Base-by-base conservation (phyloP, 164 flowering plant genomes). In the Piper longum region DNA sequence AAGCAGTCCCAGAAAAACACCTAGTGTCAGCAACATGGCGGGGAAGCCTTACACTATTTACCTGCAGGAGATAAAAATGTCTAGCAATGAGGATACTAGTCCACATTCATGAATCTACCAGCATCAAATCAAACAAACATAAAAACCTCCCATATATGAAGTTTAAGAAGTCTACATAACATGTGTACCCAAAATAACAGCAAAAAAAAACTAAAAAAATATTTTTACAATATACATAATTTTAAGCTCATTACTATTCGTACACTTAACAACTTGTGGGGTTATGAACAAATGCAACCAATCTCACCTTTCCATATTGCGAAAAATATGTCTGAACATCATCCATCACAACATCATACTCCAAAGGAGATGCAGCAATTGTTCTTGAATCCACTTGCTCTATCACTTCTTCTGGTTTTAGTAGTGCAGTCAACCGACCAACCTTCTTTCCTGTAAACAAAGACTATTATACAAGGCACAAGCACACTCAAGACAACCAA, bases 21-120 rank as follows among this genome's bases (percentile, higher is more conserved):
- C 75, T 85, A 68, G 82, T 91, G 70, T 85, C 88, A 12, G 82
- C 83, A 72, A 86, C 89, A 82, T 84, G 97, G 55, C 86, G 88
- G 61, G 99, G 97, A 59, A 91, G 78, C 76, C 97, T 85, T 62
- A 90, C 83, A 69, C 97, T 85, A 65, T 82, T 85, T 72, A 93
- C 96, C 99, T 93, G 79, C 61, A 78, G 8, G 57, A 66, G 45
- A 19, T 43, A 16, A 64, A 14, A 7, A 26, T 59, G 14, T 42
- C 36, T 36, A 59, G 3, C 43, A 59, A 19, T 59, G 16, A 11
- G 61, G 52, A 48, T 48, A 48, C 0, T 14, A 48, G 7, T 9
- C 52, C 14, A 9, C 11, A 9, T 48, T 12, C 52, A 48, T 48
- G 52, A 9, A 48, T 9, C 9, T 48, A 14, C 52, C 9, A 6